Conservation (phyloP, 164 flowering plant species). For the Aristolochia contorta region DNA sequence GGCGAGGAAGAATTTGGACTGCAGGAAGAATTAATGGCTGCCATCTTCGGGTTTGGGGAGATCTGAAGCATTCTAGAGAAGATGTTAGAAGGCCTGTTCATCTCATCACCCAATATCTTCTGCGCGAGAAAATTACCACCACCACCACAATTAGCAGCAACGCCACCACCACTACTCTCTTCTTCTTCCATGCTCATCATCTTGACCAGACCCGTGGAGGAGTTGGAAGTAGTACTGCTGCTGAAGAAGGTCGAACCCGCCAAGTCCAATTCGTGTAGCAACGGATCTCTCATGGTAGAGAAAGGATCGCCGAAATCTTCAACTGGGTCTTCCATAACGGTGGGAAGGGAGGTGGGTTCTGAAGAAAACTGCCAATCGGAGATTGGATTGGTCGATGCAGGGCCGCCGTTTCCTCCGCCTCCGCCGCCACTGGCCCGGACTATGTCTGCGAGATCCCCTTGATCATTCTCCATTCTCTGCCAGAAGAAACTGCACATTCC, state of each 20-base stretch:
- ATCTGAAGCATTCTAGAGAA: slow-evolving; percentile 62
- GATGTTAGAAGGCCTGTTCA: slow-evolving; percentile 9
- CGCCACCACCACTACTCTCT: not conserved
- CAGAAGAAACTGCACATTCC: slow-evolving; percentile 27
- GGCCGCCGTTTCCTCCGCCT: too few relatives aligned
- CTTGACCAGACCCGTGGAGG: slow-evolving; percentile 7
- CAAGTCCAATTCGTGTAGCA: slow-evolving; percentile 32
- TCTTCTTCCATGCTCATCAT: slow-evolving; percentile 9
- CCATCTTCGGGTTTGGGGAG: slow-evolving; percentile 32
- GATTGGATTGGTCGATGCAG: slow-evolving; percentile 1
- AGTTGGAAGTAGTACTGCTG: slow-evolving; percentile 5
- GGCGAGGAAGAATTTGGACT: slow-evolving; percentile 20
- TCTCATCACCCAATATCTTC: slow-evolving; percentile 6
- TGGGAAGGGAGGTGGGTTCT: slow-evolving; percentile 14
- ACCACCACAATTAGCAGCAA: not conserved
- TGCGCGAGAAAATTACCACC: not conserved
- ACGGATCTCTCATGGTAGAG: slow-evolving; percentile 38
- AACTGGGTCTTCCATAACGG: slow-evolving; percentile 2
- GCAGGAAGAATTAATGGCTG: slow-evolving; percentile 18
- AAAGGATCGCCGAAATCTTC: slow-evolving; percentile 55
- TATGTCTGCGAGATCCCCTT: slow-evolving; percentile 76
- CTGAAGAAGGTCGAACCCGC: slow-evolving; percentile 19
- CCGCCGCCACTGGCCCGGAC: slow-evolving; percentile 43
- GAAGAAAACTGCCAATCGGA: slow-evolving; percentile 26
- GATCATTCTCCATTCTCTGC: slow-evolving; percentile 47